Conservation (phyloP, 768 basidiomycete genomes). For the Auricularia cornea region DNA sequence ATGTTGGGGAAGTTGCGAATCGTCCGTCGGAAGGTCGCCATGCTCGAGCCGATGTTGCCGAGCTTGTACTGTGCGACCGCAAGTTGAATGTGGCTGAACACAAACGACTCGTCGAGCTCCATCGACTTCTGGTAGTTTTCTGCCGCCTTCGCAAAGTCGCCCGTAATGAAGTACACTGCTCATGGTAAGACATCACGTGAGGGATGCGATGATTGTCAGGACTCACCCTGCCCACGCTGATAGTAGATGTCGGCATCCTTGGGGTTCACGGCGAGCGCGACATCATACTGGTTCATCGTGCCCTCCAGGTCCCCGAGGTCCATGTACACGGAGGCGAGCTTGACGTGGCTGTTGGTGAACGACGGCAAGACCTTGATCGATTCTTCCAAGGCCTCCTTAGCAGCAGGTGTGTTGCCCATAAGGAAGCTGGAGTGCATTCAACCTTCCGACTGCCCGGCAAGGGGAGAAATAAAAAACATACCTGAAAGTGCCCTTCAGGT, state of each 20-base stretch:
- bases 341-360: slow-evolving; percentile 86
- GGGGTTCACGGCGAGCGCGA: slow-evolving; percentile 73
- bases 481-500: slow-evolving; percentile 85
- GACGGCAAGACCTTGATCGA: slow-evolving; percentile 58
- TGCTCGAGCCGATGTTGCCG: slow-evolving; percentile 65
- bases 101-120: slow-evolving; percentile 78
- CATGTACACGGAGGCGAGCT: slow-evolving; percentile 96
- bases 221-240: slow-evolving; percentile 87
- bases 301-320: slow-evolving; percentile 75
- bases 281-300: slow-evolving; percentile 87
- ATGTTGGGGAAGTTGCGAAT: slow-evolving; percentile 76
- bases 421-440: slow-evolving; percentile 56
- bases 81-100: slow-evolving; percentile 95
- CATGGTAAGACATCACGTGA: background rate
- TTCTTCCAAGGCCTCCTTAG: slow-evolving; percentile 75
- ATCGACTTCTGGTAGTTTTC: slow-evolving; percentile 87
- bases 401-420: slow-evolving; percentile 70
- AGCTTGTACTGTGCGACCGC: slow-evolving; percentile 97
- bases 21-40: slow-evolving; percentile 85
- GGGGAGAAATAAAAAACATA: background rate
- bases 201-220: background rate
- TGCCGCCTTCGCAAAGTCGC: slow-evolving; percentile 77
- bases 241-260: slow-evolving; percentile 95
- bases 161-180: slow-evolving; percentile 89
- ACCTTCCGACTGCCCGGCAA: too few species aligned